A percentile compares a stretch with the other conserved stretches of the same genome.
Conservation (phyloP, 345 rosid genomes). For the Citrus sinensis region DVS_A1.0 CM039168.1:511001-511500, state of each 20-base stretch:
- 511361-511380: too few species aligned
- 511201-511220: background rate
- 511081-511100: background rate
- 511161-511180: background rate
- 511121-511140: conserved; percentile 18
- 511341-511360: too few species aligned
- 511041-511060: too few species aligned
- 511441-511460: too few species aligned
- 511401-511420: too few species aligned
- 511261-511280: background rate
- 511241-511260: background rate
- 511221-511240: background rate
- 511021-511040: too few species aligned
- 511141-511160: conserved; percentile 2
- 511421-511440: too few species aligned
- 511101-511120: background rate
- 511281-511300: background rate
- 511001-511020: too few species aligned
- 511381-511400: too few species aligned
- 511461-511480: too few species aligned
- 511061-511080: background rate
- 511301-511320: background rate
- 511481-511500: too few species aligned
- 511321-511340: background rate
- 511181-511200: background rate